phyloP scores from a whole-genome alignment of 768 basidiomycete species.

The Leccinum rimulosum region DNA sequence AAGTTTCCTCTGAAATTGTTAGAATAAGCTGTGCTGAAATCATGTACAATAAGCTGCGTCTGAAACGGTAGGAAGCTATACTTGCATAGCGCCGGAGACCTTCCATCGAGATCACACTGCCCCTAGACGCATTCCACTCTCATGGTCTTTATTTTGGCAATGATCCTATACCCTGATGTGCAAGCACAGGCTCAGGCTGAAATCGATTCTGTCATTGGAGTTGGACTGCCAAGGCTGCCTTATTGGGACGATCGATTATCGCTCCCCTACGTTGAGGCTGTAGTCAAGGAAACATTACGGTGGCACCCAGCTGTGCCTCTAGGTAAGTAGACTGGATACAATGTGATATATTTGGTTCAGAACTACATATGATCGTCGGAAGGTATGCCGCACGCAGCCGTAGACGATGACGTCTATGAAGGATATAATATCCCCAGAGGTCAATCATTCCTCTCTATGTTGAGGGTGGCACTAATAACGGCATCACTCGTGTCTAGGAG shows the following conservation, averaged over 20 bases:
- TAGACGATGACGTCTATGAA: slow-evolving; percentile 41
- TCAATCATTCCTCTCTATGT: slow-evolving; percentile 13
- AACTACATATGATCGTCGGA: background rate
- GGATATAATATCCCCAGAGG: slow-evolving; percentile 54
- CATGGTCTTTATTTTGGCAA: no score
- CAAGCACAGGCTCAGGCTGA: no score
- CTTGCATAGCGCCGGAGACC: no score
- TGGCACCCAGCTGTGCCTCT: slow-evolving; percentile 21
- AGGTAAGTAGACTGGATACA: slow-evolving; percentile 1
- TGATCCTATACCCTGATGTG: no score
- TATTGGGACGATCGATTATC: slow-evolving; percentile 18
- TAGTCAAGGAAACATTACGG: slow-evolving; percentile 25
- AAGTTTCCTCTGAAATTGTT: background rate
- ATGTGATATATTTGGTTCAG: background rate
- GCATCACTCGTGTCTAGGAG: slow-evolving; percentile 9
- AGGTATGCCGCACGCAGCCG: slow-evolving; percentile 33
- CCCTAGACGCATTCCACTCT: no score
- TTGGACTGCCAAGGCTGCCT: slow-evolving; percentile 19
- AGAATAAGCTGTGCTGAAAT: slow-evolving; percentile 6
- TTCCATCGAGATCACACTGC: no score
- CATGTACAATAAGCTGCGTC: no score
- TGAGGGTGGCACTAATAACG: background rate
- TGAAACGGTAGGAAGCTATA: no score
- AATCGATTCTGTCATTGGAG: slow-evolving; percentile 16
- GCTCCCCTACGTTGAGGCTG: slow-evolving; percentile 22